phyloP scores from a whole-genome alignment of 257 asterid genomes.

The Marsdenia floribunda region DNA sequence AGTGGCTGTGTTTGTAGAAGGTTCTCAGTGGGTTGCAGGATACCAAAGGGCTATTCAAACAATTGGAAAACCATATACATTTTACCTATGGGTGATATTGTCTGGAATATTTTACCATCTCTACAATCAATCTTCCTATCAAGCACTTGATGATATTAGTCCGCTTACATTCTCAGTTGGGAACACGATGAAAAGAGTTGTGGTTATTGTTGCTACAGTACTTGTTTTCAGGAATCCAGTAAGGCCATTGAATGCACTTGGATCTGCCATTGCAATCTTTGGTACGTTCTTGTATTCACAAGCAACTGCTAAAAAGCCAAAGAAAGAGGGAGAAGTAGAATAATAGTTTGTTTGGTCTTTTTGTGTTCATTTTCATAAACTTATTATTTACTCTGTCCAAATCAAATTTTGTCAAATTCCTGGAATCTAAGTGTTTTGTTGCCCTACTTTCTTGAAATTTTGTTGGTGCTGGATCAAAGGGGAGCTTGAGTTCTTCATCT shows the following conservation, averaged over 20 bases:
- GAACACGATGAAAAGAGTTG: conserved; percentile 96
- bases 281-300: conserved; percentile 91
- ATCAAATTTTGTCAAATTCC: conserved; percentile 5
- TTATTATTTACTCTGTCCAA: not conserved
- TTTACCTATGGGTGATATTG: conserved; percentile 77
- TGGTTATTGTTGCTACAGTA: conserved; percentile 79
- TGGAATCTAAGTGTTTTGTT: not conserved
- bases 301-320: conserved; percentile 69
- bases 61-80: conserved; percentile 51
- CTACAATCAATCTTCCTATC: conserved; percentile 88
- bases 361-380: conserved; percentile 9
- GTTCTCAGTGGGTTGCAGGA: conserved; percentile 92
- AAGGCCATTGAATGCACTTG: conserved; percentile 79
- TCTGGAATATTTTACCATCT: conserved; percentile 86
- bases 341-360: conserved; percentile 7
- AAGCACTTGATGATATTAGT: conserved; percentile 92
- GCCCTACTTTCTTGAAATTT: no score
- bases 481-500: no score
- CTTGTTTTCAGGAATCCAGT: conserved; percentile 93
- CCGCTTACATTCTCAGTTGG: conserved; percentile 91
- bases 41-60: conserved; percentile 64
- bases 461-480: no score
- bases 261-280: conserved; percentile 78
- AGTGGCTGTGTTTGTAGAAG: conserved; percentile 83
- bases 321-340: conserved; percentile 44